phyloP scores from a whole-genome alignment of 1,284 basidiomycete species.

The Pterulicium gracile region DNA sequence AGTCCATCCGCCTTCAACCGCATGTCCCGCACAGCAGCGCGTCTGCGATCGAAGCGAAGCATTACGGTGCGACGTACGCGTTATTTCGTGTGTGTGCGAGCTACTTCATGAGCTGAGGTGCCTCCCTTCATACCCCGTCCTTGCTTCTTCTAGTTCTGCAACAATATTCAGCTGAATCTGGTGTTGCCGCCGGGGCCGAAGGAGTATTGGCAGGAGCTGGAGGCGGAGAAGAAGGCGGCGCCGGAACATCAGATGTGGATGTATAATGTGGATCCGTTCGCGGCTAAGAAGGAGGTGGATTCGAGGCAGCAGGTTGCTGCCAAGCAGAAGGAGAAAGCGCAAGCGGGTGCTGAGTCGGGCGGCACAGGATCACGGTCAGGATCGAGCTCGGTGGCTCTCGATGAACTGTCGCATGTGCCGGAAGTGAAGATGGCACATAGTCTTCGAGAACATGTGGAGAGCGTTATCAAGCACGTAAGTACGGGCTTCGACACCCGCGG shows the following conservation, averaged over 20 bases:
- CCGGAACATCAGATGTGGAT: constrained; percentile 75
- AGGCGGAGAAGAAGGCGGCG: constrained; percentile 55
- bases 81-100: constrained; percentile 64
- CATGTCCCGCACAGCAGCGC: constrained; percentile 54
- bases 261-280: constrained; percentile 80
- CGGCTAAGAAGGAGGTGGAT: constrained; percentile 56
- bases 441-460: constrained; percentile 76
- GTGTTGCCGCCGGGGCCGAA: constrained; percentile 73
- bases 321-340: constrained; percentile 28
- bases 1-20: constrained; percentile 64
- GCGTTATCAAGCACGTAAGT: constrained; percentile 65
- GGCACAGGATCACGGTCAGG: constrained; percentile 8
- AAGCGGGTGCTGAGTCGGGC: neutral
- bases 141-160: constrained; percentile 51
- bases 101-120: neutral
- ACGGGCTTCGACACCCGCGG: too few species aligned
- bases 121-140: constrained; percentile 11
- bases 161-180: constrained; percentile 66
- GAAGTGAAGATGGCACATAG: constrained; percentile 80
- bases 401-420: constrained; percentile 55
- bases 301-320: constrained; percentile 49
- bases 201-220: constrained; percentile 78
- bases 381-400: constrained; percentile 16
- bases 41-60: constrained; percentile 66
- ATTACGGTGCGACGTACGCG: constrained; percentile 84